These are phyloP conservation scores for Calocybe gangraenosa DNA, from an alignment of 768 basidiomycete species.

Conservation along the genomic window DNA sequence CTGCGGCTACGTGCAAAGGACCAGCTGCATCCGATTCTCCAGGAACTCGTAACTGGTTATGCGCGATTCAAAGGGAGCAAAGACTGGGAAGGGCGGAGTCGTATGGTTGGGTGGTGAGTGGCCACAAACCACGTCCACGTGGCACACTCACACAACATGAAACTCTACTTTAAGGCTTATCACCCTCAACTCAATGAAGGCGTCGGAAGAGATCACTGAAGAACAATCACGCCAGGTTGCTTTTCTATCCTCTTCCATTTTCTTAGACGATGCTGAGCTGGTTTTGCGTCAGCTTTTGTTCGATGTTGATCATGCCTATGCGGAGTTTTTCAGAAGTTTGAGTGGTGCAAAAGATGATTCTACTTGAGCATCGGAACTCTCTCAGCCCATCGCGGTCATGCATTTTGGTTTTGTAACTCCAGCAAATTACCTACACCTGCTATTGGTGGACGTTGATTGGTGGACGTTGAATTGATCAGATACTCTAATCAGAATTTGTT, in stretches of 20 bases:
- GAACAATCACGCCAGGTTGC: constrained; percentile 91
- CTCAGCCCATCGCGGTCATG: too few relatives aligned
- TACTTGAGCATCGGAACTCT: too few relatives aligned
- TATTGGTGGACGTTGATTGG: too few relatives aligned
- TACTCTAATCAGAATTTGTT: too few relatives aligned
- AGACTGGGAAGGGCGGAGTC: constrained; percentile 94
- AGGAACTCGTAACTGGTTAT: constrained; percentile 93
- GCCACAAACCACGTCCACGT: neutral
- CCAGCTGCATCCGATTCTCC: constrained; percentile 89
- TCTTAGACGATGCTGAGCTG: neutral
- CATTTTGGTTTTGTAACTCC: too few relatives aligned
- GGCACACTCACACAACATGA: neutral
- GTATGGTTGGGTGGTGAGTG: constrained; percentile 87
- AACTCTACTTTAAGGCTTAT: constrained; percentile 64
- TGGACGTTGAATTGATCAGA: too few relatives aligned
- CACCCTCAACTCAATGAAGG: constrained; percentile 94
- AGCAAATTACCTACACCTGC: too few relatives aligned
- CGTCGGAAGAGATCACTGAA: constrained; percentile 92
- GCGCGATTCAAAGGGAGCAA: constrained; percentile 92
- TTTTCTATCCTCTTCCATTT: neutral
- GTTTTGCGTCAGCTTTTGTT: constrained; percentile 69
- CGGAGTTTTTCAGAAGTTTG: constrained; percentile 84
- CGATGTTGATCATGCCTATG: constrained; percentile 95
- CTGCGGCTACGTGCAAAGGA: constrained; percentile 94
- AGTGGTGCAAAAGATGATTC: constrained; percentile 38